Evolutionary conservation across 768 basidiomycete genomes (phyloP).

Genomic region (Rhodotorula diobovata): DNA sequence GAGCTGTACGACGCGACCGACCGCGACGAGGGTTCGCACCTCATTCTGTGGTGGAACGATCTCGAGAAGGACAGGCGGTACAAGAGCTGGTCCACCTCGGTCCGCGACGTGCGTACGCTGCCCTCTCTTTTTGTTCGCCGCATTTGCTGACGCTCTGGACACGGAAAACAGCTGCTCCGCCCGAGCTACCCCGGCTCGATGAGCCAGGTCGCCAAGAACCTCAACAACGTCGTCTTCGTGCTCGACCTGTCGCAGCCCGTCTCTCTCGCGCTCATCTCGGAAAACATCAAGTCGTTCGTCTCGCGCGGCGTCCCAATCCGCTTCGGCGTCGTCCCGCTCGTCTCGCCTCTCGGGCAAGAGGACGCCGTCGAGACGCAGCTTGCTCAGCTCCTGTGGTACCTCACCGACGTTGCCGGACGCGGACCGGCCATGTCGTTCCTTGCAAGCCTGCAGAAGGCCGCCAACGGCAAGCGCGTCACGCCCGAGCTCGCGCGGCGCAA

Average conservation of each 20-base stretch:
- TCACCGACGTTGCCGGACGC: conserved; percentile 62
- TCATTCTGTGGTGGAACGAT: conserved; percentile 86
- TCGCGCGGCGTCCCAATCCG: conserved; percentile 68
- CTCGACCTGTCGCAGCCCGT: conserved; percentile 69
- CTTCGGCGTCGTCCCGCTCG: conserved; percentile 77
- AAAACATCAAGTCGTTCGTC: conserved; percentile 66
- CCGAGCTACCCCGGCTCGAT: conserved; percentile 76
- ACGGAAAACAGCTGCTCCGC: conserved; percentile 60
- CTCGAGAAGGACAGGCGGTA: conserved; percentile 74
- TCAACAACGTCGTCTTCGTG: conserved; percentile 76
- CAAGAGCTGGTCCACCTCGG: conserved; percentile 40
- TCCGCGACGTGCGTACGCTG: conserved; percentile 12
- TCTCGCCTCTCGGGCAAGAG: conserved; percentile 53
- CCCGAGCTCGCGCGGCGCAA: conserved; percentile 5
- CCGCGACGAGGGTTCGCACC: conserved; percentile 65
- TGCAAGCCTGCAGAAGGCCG: conserved; percentile 50
- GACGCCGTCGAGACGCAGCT: conserved; percentile 57
- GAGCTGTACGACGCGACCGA: conserved; percentile 91
- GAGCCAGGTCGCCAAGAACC: conserved; percentile 66
- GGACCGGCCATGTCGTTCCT: conserved; percentile 63
- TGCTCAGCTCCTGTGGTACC: conserved; percentile 67
- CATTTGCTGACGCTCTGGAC: neutral
- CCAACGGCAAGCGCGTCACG: neutral
- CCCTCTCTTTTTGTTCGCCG: no score
- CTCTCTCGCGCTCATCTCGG: conserved; percentile 61